Evolutionary conservation across 2,329 filamentous ascomycete species (phyloP), one percentile per base, ranked within the genome.

Genomic region (Cadophora gregata): DNA sequence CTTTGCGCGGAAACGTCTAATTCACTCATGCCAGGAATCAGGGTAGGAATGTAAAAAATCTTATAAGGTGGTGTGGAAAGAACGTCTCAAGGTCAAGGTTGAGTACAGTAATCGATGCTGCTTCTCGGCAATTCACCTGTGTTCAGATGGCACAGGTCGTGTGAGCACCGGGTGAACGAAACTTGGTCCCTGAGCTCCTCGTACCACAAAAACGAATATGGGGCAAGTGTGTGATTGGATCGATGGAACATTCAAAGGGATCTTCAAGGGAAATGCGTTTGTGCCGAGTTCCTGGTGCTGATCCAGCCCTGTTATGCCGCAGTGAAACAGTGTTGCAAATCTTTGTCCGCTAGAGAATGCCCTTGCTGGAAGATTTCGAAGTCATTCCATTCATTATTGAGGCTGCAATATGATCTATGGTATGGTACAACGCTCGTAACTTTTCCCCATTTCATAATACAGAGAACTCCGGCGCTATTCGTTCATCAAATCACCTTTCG

Each of bases 401-500:
- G 67, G 66, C 69, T 69, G 70, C 72, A 75, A 75, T 70, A 74
- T 76, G 72, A 74, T 76, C 75, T 76, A 76, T 76, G 74, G 71
- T 76, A 77, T 76, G 73, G 71, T 77, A 77, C 76, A 77, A 71
- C 67, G 66, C 45, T 68, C 60, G 69, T 66, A 67, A 66, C 63
- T 66, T 71, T 71, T 68, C 63, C 67, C 56, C 67, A 67, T 65
- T n/a, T 75, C 72, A 75, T 76, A 70, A 74, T 77, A 77, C 75
- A 76, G 62, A 68, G 61, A 64, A 62, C 64, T 64, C 68, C 67
- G 63, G 64, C 66, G 58, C 53, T 68, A 63, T 58, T 64, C 38
- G 25, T 62, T 70, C 62, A 69, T 68, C 62, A 65, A 65, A 92
- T 85, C 91, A 90, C 74, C 92, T 87, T 79, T 95, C 91, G 70